These are phyloP conservation scores for Nevesoporus exiguus DNA, from an alignment of 768 basidiomycete genomes.

Conservation along the genomic window DNA sequence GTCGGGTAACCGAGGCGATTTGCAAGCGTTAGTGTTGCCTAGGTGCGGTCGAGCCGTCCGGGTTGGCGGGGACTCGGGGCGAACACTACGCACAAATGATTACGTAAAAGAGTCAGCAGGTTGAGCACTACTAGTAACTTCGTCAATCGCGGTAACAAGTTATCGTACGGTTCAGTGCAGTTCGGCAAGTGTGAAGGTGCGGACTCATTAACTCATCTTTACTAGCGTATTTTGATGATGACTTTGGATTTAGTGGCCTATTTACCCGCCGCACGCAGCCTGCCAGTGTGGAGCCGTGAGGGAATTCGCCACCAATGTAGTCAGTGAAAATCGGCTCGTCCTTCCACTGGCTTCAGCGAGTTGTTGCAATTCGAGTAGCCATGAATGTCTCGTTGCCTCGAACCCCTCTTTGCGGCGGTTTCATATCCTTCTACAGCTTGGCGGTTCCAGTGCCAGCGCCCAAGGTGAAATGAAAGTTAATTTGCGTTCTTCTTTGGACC, in stretches of 20 bases:
- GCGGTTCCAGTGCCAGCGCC: constrained; percentile 15
- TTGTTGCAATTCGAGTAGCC: neutral
- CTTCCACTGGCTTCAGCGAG: neutral
- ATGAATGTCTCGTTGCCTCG: neutral
- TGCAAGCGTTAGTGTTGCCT: neutral
- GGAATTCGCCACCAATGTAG: neutral
- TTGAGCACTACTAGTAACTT: neutral
- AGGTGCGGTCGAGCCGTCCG: too few species aligned
- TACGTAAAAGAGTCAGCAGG: constrained; percentile 16
- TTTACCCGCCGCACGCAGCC: constrained; percentile 1
- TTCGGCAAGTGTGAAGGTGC: neutral
- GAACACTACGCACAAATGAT: neutral
- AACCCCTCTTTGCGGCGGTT: neutral
- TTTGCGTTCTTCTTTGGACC: neutral
- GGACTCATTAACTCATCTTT: neutral
- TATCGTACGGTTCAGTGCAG: neutral
- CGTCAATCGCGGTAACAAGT: neutral
- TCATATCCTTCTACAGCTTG: constrained; percentile 22
- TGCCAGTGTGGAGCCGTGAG: neutral
- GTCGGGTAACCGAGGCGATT: constrained; percentile 1
- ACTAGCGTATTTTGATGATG: neutral
- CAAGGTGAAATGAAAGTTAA: neutral
- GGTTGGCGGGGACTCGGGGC: too few species aligned
- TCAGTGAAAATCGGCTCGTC: neutral
- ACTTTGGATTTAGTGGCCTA: neutral